Evolutionary conservation across 1,284 basidiomycete species (phyloP).

Genomic region (Microbotryum lychnidis-dioicae): DNA sequence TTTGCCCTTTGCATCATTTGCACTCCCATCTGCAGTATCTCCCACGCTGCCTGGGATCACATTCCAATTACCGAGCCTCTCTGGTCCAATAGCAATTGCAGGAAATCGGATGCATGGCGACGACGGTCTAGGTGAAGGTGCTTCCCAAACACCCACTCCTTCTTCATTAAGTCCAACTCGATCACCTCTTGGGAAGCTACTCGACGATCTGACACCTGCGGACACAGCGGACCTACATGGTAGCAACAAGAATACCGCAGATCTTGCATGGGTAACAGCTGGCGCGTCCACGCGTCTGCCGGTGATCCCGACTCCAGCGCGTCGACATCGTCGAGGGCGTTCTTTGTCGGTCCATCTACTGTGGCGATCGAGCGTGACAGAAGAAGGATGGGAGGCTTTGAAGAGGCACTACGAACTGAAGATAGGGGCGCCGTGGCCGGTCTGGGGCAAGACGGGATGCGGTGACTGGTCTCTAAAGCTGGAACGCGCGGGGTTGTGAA

Average conservation of each 20-base stretch:
- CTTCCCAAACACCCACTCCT: background rate
- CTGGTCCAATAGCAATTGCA: background rate
- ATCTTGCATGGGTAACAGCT: background rate
- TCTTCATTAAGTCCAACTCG: background rate
- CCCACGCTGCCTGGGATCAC: background rate
- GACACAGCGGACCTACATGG: background rate
- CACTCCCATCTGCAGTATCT: background rate
- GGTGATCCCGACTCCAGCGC: background rate
- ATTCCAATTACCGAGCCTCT: background rate
- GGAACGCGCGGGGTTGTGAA: background rate
- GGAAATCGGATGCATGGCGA: background rate
- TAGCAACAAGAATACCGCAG: background rate
- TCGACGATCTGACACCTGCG: no score
- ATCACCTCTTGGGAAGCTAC: background rate
- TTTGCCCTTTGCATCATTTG: background rate
- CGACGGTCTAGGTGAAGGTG: background rate
- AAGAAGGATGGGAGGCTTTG: background rate
- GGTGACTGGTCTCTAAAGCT: background rate
- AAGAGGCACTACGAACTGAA: background rate
- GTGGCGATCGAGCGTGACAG: slow-evolving; percentile 1
- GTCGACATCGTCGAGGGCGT: background rate
- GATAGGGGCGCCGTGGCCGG: background rate
- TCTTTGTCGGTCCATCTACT: background rate
- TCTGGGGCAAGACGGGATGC: background rate
- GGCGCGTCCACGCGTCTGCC: background rate